Evolutionary conservation across 345 rosid species (phyloP), one percentile per base, ranked within the genome.

Genomic region (Schrenkiella parvula): DNA sequence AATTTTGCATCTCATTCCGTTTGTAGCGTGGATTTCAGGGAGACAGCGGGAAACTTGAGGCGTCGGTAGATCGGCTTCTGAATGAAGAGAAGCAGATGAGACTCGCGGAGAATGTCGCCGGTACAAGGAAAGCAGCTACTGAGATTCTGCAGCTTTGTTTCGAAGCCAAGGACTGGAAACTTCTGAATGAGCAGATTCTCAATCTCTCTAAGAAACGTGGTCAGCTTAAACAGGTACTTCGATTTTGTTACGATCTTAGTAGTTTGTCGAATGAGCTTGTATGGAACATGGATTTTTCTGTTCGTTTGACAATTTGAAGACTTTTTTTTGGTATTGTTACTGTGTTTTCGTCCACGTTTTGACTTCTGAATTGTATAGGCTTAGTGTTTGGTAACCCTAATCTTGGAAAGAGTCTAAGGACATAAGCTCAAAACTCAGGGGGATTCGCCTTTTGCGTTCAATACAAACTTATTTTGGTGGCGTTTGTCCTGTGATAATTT

Each of bases 31-130:
- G 39, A 57, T 71, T 81, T 35, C 83, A 89, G 93, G 97, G 86
- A 46, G 85, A 80, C 44, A 64, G 42, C 29, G 80, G 80, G 47
- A 89, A 85, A 37, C 78, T 91, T 63, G 89, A 84, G 79, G 79
- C 88, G 58, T 79, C 82, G 65, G 70, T 95, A 65, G 99, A 91
- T 78, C 89, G 87, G 78, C 84, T 91, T 54, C 81, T 89, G 77
- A 87, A 85, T 56, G 89, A 80, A 12, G 99, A 95, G 91, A 95
- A 95, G 86, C 99, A 95, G 82, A 82, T 80, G 97, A 85, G 97
- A 60, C 76, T 84, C 6, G 90, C 95, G 15, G 90, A 90, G 25
- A 93, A 95, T 7, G 96, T 91, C 11, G 75, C 92, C 31, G 97
- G 86, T 32, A 91, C 96, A 18, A 95, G 83, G 83, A 91, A 88